phyloP scores from a whole-genome alignment of 345 rosid genomes.

The Microthlaspi erraticum region DNA sequence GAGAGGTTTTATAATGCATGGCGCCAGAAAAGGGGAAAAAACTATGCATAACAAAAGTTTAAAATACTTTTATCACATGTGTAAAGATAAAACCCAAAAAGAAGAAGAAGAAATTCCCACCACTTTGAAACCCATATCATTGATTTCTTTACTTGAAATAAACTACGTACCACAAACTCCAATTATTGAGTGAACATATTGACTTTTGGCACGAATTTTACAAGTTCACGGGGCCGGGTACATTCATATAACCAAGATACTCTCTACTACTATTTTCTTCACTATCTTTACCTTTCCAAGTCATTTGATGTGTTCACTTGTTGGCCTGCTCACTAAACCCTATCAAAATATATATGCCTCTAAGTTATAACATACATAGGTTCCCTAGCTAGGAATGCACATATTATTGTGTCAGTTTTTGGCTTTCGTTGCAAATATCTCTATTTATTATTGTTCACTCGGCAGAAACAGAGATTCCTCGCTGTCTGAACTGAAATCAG shows the following conservation, averaged over 20 bases:
- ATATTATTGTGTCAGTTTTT: background rate
- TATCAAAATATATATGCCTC: constrained; percentile 20
- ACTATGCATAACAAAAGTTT: background rate
- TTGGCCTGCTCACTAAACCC: constrained; percentile 15
- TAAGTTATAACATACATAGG: background rate
- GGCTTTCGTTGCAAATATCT: too few species aligned
- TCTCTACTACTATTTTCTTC: background rate
- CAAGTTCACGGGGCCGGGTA: constrained; percentile 4
- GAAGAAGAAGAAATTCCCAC: constrained; percentile 49
- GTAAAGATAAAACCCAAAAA: constrained; percentile 43
- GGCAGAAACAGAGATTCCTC: too few species aligned
- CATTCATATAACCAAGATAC: constrained; percentile 5
- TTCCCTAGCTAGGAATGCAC: constrained; percentile 5
- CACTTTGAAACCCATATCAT: constrained; percentile 55
- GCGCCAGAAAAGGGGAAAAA: background rate
- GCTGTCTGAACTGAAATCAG: too few species aligned
- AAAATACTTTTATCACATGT: constrained; percentile 50
- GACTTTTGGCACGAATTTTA: constrained; percentile 9
- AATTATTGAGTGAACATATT: constrained; percentile 48
- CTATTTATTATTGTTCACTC: too few species aligned
- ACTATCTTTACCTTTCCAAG: constrained; percentile 29
- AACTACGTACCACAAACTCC: constrained; percentile 37
- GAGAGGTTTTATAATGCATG: background rate
- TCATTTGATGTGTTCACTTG: constrained; percentile 22
- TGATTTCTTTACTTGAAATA: constrained; percentile 48